Base-by-base conservation (phyloP, 345 rosid species). In the Psidium friedrichsthalianum region DNA sequence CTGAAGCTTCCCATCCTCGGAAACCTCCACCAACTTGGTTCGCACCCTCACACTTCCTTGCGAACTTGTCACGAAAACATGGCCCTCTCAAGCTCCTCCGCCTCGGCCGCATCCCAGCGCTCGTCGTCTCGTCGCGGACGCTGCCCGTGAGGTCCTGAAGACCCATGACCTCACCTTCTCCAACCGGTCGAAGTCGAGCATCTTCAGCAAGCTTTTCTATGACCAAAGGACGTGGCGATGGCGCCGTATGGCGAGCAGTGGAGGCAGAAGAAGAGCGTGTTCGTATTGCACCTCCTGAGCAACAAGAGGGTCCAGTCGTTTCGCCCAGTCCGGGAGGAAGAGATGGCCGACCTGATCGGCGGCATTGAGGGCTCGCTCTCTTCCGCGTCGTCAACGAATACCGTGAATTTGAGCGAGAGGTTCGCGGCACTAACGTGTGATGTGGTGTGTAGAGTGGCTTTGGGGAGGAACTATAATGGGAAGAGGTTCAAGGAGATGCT, bases 241-340 rank as follows among this genome's bases (percentile, higher is more conserved):
- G 92, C 94, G 2, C 91, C 94, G 1, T 93, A 94, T n/a, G 94
- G 95, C 10, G 95, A 95, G 84, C 93, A 93, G 47, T 94, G 96
- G 98, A 90, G 96, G 69, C 93, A 94, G 84, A 87, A 91, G 85
- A 94, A 88, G 87, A 91, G 93, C 82, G 52, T 93, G 5, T 89
- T 91, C 57, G 88, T 92, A 42, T 55, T 90, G 5, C 92, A 91
- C 51, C 91, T 95, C 59, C 87, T 94, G 22, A 94, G 90, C 89
- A 89, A 76, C 86, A 92, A 84, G 84, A 93, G 88, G 86, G 94
- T 93, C 14, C 89, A 89, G 5, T 86, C 93, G 2, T 93, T 91
- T 74, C 80, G 83, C 6, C 49, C 27, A 0, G 86, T 92, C 10
- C 89, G 95, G 83, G 89, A 90, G 89, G 93, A 94, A 82, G 96